These are phyloP conservation scores for Pseudoperonospora humuli DNA, from an alignment of 352 stramenopile genomes.

Conservation along the genomic window DNA sequence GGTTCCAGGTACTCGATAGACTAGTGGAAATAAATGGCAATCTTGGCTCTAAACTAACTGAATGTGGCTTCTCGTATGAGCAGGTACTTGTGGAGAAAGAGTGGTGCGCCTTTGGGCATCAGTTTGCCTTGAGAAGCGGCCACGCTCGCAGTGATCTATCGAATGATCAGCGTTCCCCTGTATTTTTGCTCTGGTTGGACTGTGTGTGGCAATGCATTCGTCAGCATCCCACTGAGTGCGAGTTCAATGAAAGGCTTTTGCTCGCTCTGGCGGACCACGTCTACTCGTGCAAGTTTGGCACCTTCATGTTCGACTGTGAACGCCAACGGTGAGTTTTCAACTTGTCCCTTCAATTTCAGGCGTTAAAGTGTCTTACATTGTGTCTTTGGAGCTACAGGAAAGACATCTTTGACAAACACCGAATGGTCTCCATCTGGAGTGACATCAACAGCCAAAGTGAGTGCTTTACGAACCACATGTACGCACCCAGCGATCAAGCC, in stretches of 20 bases:
- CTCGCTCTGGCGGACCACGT: constrained; percentile 94
- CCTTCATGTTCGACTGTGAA: constrained; percentile 96
- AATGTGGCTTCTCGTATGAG: not conserved
- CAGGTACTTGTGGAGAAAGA: constrained; percentile 96
- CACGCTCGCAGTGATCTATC: constrained; percentile 85
- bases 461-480: constrained; percentile 62
- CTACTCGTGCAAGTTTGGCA: constrained; percentile 96
- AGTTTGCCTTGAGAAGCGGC: constrained; percentile 92
- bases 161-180: constrained; percentile 93
- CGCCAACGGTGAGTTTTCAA: constrained; percentile 58
- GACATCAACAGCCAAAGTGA: constrained; percentile 68
- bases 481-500: constrained; percentile 35
- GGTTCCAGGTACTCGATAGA: constrained; percentile 86
- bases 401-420: constrained; percentile 71
- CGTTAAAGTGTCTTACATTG: constrained; percentile 2
- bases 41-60: not conserved
- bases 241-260: constrained; percentile 94
- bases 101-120: constrained; percentile 98
- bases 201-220: constrained; percentile 96
- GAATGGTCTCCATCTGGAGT: constrained; percentile 74
- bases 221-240: constrained; percentile 94
- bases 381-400: constrained; percentile 30
- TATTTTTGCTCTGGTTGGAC: constrained; percentile 99
- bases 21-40: not conserved
- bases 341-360: not conserved